Conservation (phyloP, 2,329 filamentous ascomycete species). For the Helotiales sp. region DNA sequence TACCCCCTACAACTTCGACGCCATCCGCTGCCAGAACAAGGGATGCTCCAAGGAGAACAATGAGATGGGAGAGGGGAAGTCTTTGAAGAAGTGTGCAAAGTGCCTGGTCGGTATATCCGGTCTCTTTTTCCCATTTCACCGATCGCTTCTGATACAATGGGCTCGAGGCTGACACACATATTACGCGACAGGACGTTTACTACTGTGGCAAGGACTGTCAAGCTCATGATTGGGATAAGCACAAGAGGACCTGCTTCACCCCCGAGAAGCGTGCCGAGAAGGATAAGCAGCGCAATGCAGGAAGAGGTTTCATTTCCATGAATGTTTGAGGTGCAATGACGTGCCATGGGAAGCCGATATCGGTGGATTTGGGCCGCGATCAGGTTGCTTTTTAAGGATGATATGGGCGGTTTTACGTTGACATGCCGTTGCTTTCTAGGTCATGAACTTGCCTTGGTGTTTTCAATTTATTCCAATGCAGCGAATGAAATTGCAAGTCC, state of each 20-base stretch:
- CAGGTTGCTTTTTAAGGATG: neutral
- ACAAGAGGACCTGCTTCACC: constrained; percentile 20
- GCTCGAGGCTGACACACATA: neutral
- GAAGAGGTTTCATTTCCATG: constrained; percentile 1
- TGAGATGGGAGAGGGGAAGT: constrained; percentile 9
- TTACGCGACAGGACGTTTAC: neutral
- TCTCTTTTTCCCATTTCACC: neutral
- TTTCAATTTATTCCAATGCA: no score
- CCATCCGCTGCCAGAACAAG: constrained; percentile 7
- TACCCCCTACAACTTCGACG: constrained; percentile 20
- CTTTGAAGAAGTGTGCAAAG: constrained; percentile 19
- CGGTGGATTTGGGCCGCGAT: neutral
- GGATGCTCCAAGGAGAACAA: constrained; percentile 8
- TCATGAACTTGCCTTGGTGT: no score
- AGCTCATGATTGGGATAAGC: constrained; percentile 3
- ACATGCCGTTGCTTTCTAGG: no score
- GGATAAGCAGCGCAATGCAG: neutral
- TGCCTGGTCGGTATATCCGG: neutral
- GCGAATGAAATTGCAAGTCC: no score
- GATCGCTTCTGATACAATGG: neutral
- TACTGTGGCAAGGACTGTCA: constrained; percentile 20
- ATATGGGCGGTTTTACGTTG: neutral
- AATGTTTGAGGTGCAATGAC: constrained; percentile 2
- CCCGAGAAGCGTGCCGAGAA: constrained; percentile 14
- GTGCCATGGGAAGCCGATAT: neutral